phyloP scores from a whole-genome alignment of 169 alveolate species.

The Besnoitia besnoiti region DNA sequence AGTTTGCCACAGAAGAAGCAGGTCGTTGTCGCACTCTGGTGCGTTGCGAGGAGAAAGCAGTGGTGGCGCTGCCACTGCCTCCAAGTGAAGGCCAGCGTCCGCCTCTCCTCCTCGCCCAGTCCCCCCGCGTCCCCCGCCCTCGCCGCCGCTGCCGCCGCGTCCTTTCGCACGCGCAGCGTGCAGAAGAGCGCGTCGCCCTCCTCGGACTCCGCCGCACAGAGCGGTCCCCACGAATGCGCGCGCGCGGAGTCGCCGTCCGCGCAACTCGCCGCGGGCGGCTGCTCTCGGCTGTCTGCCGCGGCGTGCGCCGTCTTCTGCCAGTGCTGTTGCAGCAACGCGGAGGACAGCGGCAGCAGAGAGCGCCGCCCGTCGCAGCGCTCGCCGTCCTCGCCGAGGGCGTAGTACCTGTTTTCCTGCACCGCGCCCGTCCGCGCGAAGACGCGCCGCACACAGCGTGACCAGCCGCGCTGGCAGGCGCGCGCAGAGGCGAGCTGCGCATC shows the following conservation, averaged over 20 bases:
- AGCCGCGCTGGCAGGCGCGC: not conserved
- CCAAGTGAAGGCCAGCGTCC: not conserved
- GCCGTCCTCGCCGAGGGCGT: not conserved
- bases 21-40: not conserved
- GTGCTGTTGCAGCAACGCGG: not conserved
- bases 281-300: too few species aligned
- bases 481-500: not conserved
- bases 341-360: not conserved
- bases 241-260: too few species aligned
- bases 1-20: slow-evolving; percentile 22
- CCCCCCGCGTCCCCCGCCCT: too few species aligned
- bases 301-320: too few species aligned
- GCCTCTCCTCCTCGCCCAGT: not conserved
- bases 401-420: not conserved
- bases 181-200: not conserved
- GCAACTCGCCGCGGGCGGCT: too few species aligned
- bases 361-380: not conserved
- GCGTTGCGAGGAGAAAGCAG: not conserved
- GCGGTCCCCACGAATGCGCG: too few species aligned
- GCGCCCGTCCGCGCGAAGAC: not conserved
- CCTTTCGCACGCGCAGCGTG: not conserved
- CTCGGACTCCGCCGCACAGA: too few species aligned
- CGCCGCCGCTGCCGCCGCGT: too few species aligned
- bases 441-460: slow-evolving; percentile 14
- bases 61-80: not conserved